Conservation (phyloP, 495 filamentous ascomycete species). For the Halenospora varia region DNA sequence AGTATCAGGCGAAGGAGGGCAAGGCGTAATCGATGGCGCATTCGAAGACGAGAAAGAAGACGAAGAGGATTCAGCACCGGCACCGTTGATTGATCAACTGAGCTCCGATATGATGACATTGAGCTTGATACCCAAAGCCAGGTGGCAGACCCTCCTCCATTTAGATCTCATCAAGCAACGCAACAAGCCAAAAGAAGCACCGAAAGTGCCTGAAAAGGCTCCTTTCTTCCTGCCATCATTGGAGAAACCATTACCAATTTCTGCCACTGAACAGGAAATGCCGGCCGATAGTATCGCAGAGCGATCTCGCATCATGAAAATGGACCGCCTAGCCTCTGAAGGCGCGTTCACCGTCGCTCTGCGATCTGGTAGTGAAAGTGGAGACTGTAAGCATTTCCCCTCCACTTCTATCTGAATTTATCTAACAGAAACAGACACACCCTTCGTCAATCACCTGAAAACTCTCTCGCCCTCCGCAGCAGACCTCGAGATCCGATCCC, state of each 20-base stretch:
- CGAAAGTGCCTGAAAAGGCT: constrained; percentile 88
- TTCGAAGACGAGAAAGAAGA: constrained; percentile 53
- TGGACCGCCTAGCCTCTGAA: constrained; percentile 31
- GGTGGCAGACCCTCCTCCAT: constrained; percentile 91
- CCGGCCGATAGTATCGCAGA: constrained; percentile 35
- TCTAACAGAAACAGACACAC: constrained; percentile 36
- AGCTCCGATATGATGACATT: constrained; percentile 77
- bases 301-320: constrained; percentile 49
- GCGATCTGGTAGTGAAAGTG: constrained; percentile 36
- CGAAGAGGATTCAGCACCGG: constrained; percentile 37
- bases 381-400: constrained; percentile 43
- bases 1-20: constrained; percentile 78
- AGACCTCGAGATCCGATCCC: constrained; percentile 83
- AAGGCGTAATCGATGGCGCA: constrained; percentile 65
- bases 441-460: constrained; percentile 74
- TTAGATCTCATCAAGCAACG: constrained; percentile 85
- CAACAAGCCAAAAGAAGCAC: constrained; percentile 90
- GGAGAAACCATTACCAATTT: constrained; percentile 32
- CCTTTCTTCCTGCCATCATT: constrained; percentile 92
- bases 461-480: constrained; percentile 73
- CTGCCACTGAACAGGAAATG: constrained; percentile 13
- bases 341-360: constrained; percentile 60
- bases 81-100: constrained; percentile 66
- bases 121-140: constrained; percentile 79
- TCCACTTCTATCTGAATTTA: not conserved